Evolutionary conservation across 2,329 filamentous ascomycete genomes (phyloP).

Genomic region (Claviceps digitariae): DNA sequence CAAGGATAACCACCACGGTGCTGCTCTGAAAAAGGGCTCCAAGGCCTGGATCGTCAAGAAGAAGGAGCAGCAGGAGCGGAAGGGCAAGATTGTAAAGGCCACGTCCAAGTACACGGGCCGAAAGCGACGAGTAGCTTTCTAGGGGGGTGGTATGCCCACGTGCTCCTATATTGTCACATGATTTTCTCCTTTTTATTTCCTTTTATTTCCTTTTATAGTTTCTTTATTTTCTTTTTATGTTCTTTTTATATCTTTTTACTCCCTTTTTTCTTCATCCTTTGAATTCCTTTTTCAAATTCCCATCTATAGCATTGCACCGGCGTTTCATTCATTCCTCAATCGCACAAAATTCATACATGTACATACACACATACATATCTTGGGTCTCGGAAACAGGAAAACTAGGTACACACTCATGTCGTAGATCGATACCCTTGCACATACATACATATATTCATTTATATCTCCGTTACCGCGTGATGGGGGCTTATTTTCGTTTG

Average conservation of each 20-base stretch:
- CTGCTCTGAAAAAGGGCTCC: conserved; percentile 59
- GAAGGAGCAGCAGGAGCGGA: conserved; percentile 86
- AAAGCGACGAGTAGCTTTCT: conserved; percentile 71
- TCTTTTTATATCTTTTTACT: too few species aligned
- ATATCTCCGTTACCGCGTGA: background rate
- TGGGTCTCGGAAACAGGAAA: background rate
- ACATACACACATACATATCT: too few species aligned
- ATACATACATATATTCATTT: too few species aligned
- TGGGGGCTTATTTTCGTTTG: background rate
- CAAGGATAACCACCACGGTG: conserved; percentile 28
- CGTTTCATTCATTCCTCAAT: too few species aligned
- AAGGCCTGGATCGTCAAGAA: conserved; percentile 76
- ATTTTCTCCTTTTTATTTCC: background rate
- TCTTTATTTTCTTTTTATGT: background rate
- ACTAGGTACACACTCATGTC: background rate
- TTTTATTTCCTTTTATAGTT: background rate
- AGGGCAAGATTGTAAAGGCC: conserved; percentile 87
- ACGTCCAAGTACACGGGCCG: conserved; percentile 89
- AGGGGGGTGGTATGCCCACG: too few species aligned
- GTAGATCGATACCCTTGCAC: conserved; percentile 9
- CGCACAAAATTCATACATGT: too few species aligned
- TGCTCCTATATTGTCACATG: too few species aligned
- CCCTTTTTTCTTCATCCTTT: too few species aligned
- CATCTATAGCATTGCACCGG: conserved; percentile 19
- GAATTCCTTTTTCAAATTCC: too few species aligned